These are phyloP conservation scores for Suhomyces anneliseae DNA, from an alignment of 1,139 yeast species.

Conservation along the genomic window DNA sequence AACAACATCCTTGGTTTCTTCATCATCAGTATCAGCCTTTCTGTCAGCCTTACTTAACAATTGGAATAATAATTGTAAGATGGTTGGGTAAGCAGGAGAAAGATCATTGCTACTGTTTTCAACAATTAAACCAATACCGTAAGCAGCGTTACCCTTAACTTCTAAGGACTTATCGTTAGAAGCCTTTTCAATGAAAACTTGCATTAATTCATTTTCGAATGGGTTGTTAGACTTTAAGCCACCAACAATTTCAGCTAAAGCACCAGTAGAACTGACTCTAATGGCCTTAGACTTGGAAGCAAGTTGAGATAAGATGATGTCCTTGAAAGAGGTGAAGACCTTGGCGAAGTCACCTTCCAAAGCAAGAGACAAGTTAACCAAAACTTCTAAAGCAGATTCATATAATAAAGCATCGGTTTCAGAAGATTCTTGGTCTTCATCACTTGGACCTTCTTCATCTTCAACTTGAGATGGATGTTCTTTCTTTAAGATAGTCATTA, in stretches of 20 bases:
- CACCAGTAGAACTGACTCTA: conserved; percentile 85
- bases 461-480: conserved; percentile 80
- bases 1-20: conserved; percentile 76
- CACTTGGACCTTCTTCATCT: conserved; percentile 53
- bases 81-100: conserved; percentile 61
- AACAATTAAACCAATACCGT: conserved; percentile 85
- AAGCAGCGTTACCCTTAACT: conserved; percentile 94
- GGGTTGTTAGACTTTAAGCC: conserved; percentile 73
- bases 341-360: conserved; percentile 74
- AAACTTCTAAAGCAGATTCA: conserved; percentile 83
- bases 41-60: conserved; percentile 76
- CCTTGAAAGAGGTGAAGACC: conserved; percentile 73
- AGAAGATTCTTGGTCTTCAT: conserved; percentile 63
- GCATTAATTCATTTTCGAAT: conserved; percentile 66
- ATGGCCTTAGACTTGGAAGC: conserved; percentile 66
- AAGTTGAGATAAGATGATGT: conserved; percentile 59
- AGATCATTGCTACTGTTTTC: conserved; percentile 61
- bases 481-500: conserved; percentile 71
- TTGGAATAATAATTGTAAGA: conserved; percentile 76
- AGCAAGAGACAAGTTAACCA: conserved; percentile 72
- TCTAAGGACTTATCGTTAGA: conserved; percentile 79
- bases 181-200: conserved; percentile 66
- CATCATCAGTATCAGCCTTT: conserved; percentile 64
- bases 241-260: conserved; percentile 82
- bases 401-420: conserved; percentile 86